These are phyloP conservation scores for Fusarium mangiferae DNA, from an alignment of 2,329 filamentous ascomycete species.

Conservation along the genomic window DNA sequence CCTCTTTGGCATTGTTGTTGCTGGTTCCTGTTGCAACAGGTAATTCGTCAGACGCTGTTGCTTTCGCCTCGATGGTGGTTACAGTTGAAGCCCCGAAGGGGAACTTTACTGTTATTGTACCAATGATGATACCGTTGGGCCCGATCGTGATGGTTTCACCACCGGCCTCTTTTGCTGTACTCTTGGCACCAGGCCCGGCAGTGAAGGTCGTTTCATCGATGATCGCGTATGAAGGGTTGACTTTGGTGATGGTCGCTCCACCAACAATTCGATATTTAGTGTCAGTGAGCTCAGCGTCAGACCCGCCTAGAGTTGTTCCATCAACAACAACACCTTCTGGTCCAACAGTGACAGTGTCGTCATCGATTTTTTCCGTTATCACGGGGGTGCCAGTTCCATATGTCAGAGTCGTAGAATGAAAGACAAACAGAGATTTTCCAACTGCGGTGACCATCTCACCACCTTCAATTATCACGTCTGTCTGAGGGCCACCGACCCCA, in stretches of 20 bases:
- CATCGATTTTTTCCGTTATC: slow-evolving; percentile 56
- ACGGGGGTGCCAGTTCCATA: slow-evolving; percentile 53
- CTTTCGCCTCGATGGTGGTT: slow-evolving; percentile 52
- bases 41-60: slow-evolving; percentile 34
- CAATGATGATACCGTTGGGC: slow-evolving; percentile 60
- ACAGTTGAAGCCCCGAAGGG: slow-evolving; percentile 59
- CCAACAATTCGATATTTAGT: slow-evolving; percentile 61
- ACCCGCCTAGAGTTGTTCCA: slow-evolving; percentile 57
- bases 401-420: slow-evolving; percentile 57
- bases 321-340: slow-evolving; percentile 56
- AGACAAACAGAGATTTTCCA: slow-evolving; percentile 53
- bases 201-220: slow-evolving; percentile 63
- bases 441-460: slow-evolving; percentile 59
- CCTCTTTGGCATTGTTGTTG: slow-evolving; percentile 26
- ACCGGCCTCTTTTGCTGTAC: slow-evolving; percentile 58
- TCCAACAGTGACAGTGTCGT: slow-evolving; percentile 62
- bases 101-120: slow-evolving; percentile 56
- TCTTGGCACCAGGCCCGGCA: slow-evolving; percentile 57
- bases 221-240: slow-evolving; percentile 60
- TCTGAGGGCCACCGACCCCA: slow-evolving; percentile 48
- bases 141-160: slow-evolving; percentile 64
- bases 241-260: slow-evolving; percentile 62
- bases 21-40: slow-evolving; percentile 44
- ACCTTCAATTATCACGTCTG: slow-evolving; percentile 59
- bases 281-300: slow-evolving; percentile 47